A percentile compares a stretch with the other conserved stretches of the same genome.
phyloP scores from a whole-genome alignment of 805 yeast genomes.

The Starmerella bacillaris region DNA sequence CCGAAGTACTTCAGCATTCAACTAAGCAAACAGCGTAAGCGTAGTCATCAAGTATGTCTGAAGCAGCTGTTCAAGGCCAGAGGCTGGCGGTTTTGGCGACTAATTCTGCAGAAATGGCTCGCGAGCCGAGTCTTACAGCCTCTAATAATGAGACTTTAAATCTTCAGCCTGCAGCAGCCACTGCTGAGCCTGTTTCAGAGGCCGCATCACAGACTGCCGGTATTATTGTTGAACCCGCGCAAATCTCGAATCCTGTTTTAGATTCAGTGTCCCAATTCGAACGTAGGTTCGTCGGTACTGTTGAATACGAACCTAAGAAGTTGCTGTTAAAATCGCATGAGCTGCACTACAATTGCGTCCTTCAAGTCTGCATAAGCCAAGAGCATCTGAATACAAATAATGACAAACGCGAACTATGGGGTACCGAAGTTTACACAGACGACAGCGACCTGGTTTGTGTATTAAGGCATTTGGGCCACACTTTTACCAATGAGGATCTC shows the following conservation, averaged over 20 bases:
- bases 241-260: slow-evolving; percentile 21
- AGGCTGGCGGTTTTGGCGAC: no score
- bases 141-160: no score
- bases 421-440: slow-evolving; percentile 81
- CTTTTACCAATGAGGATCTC: slow-evolving; percentile 27
- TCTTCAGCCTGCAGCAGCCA: neutral
- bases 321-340: slow-evolving; percentile 20
- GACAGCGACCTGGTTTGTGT: slow-evolving; percentile 72
- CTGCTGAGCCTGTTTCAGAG: slow-evolving; percentile 19
- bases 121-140: no score
- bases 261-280: slow-evolving; percentile 28
- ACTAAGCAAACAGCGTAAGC: no score
- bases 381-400: slow-evolving; percentile 26
- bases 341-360: slow-evolving; percentile 23
- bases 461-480: slow-evolving; percentile 43
- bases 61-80: no score
- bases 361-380: slow-evolving; percentile 42
- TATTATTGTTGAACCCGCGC: slow-evolving; percentile 12
- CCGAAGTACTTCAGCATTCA: neutral
- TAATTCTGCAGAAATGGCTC: no score
- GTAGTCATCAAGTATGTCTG: no score
- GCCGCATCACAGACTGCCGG: slow-evolving; percentile 13
- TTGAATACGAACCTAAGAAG: slow-evolving; percentile 29
- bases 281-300: slow-evolving; percentile 33
- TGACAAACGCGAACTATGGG: slow-evolving; percentile 55